These are phyloP conservation scores for Schizonepeta tenuifolia DNA, from an alignment of 257 asterid species.

Conservation along the genomic window DNA sequence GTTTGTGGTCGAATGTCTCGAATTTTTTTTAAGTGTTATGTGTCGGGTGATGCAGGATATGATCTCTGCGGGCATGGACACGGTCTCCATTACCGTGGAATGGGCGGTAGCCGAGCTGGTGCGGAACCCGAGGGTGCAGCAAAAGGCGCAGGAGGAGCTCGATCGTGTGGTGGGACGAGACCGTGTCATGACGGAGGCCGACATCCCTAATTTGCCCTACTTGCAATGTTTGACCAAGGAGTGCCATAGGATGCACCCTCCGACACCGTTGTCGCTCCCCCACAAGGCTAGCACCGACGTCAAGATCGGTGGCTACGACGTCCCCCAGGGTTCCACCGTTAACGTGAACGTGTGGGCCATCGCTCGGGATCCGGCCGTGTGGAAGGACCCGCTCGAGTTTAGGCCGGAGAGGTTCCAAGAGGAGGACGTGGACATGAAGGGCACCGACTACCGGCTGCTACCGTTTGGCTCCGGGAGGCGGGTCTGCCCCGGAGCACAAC, in stretches of 20 bases:
- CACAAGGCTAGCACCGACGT: constrained; percentile 66
- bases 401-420: constrained; percentile 82
- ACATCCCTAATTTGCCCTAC: constrained; percentile 67
- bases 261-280: constrained; percentile 84
- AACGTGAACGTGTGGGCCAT: constrained; percentile 86
- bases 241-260: constrained; percentile 77
- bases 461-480: constrained; percentile 90
- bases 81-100: constrained; percentile 71
- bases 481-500: constrained; percentile 80
- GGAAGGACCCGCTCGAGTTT: constrained; percentile 73
- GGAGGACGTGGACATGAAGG: constrained; percentile 85
- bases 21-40: neutral
- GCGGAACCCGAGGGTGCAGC: constrained; percentile 80
- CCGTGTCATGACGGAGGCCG: constrained; percentile 64
- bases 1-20: neutral
- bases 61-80: constrained; percentile 94
- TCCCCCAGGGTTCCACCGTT: constrained; percentile 76
- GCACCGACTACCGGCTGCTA: constrained; percentile 70
- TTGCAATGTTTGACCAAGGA: constrained; percentile 69
- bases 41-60: constrained; percentile 56
- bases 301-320: constrained; percentile 74
- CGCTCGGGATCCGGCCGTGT: constrained; percentile 68
- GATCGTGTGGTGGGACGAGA: constrained; percentile 63
- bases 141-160: constrained; percentile 76
- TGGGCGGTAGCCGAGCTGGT: constrained; percentile 89